phyloP scores from a whole-genome alignment of 768 basidiomycete genomes.

The Agaricus subrufescens region DNA sequence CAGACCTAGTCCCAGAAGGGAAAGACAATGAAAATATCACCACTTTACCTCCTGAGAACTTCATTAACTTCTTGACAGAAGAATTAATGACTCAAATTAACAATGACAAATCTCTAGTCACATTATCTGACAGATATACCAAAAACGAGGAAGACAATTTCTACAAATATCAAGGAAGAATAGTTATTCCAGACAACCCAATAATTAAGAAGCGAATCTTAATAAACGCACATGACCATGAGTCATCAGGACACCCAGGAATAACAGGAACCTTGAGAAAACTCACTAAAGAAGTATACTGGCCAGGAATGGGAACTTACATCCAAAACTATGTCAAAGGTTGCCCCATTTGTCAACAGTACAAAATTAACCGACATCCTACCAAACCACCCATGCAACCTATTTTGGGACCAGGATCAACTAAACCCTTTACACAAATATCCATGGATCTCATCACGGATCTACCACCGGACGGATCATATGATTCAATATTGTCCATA shows the following conservation, averaged over 20 bases:
- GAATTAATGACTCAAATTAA: no score
- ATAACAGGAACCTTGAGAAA: neutral
- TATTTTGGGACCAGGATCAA: slow-evolving; percentile 3
- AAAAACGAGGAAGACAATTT: no score
- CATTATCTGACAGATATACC: no score
- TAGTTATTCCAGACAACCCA: slow-evolving; percentile 2
- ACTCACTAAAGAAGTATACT: slow-evolving; percentile 13
- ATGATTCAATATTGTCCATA: no score
- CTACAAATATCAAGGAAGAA: no score
- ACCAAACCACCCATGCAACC: slow-evolving; percentile 9
- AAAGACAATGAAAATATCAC: no score
- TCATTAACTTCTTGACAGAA: no score
- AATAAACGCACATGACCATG: slow-evolving; percentile 3
- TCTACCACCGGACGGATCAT: no score
- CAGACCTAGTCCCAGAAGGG: no score
- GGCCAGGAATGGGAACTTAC: slow-evolving; percentile 16
- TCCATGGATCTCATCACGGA: no score
- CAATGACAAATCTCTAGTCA: no score
- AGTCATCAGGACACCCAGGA: slow-evolving; percentile 13
- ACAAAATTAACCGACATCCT: slow-evolving; percentile 11
- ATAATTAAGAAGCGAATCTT: neutral
- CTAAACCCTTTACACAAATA: slow-evolving; percentile 2
- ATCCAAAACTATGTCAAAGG: slow-evolving; percentile 17
- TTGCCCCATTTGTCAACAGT: slow-evolving; percentile 17
- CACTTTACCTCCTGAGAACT: no score